Evolutionary conservation across 2,329 filamentous ascomycete species (phyloP), one percentile per base, ranked within the genome.

Genomic region (Venturia oleaginea): DNA sequence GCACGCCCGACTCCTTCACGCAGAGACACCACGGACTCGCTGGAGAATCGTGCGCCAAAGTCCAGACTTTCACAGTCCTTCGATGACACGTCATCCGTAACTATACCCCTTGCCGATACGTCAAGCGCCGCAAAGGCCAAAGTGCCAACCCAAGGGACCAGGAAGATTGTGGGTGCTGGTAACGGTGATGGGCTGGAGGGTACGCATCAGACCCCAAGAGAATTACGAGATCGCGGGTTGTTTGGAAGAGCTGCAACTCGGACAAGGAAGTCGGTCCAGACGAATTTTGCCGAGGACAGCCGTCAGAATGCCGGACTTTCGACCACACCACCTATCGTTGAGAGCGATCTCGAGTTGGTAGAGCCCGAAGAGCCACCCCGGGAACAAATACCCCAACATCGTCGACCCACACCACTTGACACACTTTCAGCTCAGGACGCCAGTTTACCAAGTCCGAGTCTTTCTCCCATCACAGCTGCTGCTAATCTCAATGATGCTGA

Each of bases 371-470:
- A 70, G 24, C n/a, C 66, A 30, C 27, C 37, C 22, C n/a, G 13
- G 22, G 48, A 63, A 30, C 46, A 63, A 34, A 51, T 57, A 34
- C 51, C 62, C 24, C 62, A 63, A 46, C 62, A 63, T 42, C 59
- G 71, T 54, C 72, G 79, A 63, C 78, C 82, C 13, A 78, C 78
- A 42, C 77, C 77, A 59, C 81, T 92, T 61, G 87, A 92, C 70
- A 88, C 86, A 59, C 83, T 88, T 64, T 85, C 86, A 65, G 86
- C 88, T 46, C 90, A 94, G 73, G 93, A 97, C 79, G 91, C 91
- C 68, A 97, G 91, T 76, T 81, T 99, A 67, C 94, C 94, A 62
- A 99, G 94, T 74, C 94, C 94, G 40, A 92, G 94, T 71, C 78
- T 99, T 65, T 99, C 94, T 32, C 94, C 94, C 4, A 86, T 88